A percentile compares a stretch with the other conserved stretches of the same genome.
These are phyloP conservation scores for Spizellomyces sp. DNA, from an alignment of 192 early-diverging fungal species.

Conservation along the genomic window DNA sequence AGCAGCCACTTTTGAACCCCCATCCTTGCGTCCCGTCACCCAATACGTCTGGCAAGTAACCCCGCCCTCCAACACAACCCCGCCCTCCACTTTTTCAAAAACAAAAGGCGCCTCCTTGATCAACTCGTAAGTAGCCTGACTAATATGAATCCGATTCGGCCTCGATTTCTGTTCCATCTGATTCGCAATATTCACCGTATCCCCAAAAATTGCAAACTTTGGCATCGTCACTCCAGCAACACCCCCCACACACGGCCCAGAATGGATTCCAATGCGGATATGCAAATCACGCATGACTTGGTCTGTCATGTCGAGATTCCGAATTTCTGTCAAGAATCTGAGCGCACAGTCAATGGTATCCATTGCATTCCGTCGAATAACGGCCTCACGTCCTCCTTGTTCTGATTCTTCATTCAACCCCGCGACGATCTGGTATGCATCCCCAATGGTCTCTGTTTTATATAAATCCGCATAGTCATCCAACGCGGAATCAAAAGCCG, in stretches of 20 bases:
- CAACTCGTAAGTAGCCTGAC: constrained; percentile 38
- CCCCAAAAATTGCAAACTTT: constrained; percentile 49
- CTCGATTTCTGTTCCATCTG: constrained; percentile 48
- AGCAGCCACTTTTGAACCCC: background rate
- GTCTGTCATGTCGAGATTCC: constrained; percentile 49
- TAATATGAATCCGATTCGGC: constrained; percentile 48
- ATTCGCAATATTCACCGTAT: constrained; percentile 44
- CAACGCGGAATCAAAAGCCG: constrained; percentile 43
- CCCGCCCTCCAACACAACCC: constrained; percentile 27
- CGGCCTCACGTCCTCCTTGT: constrained; percentile 4
- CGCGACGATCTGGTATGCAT: constrained; percentile 48
- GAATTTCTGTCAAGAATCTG: constrained; percentile 41
- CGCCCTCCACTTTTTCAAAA: background rate
- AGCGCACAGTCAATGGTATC: constrained; percentile 46
- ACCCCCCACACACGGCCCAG: constrained; percentile 48
- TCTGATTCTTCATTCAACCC: constrained; percentile 41
- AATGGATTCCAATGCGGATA: constrained; percentile 53
- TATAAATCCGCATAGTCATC: constrained; percentile 48
- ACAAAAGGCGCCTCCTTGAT: constrained; percentile 27
- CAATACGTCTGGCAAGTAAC: constrained; percentile 39
- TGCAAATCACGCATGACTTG: constrained; percentile 37
- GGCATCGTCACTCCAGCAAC: constrained; percentile 50
- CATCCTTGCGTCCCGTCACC: constrained; percentile 36
- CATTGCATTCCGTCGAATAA: constrained; percentile 30
- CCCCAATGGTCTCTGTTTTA: constrained; percentile 54